These are phyloP conservation scores for Torrubiella hemipterigena DNA, from an alignment of 2,329 filamentous ascomycete genomes.

Conservation along the genomic window DNA sequence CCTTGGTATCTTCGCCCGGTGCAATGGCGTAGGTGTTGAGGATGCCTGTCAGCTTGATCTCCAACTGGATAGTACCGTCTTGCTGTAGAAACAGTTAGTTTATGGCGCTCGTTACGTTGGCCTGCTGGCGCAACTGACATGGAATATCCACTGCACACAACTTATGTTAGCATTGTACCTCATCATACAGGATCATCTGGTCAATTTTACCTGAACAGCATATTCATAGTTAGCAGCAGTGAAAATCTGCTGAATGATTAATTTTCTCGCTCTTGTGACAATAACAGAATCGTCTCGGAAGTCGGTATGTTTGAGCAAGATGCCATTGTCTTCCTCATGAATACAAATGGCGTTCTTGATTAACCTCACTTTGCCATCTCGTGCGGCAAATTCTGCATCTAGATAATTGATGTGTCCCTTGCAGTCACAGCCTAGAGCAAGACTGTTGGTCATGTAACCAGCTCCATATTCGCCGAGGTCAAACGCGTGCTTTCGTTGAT, in stretches of 20 bases:
- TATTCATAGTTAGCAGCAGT: slow-evolving; percentile 57
- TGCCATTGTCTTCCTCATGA: slow-evolving; percentile 35
- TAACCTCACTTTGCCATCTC: slow-evolving; percentile 59
- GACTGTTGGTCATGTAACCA: slow-evolving; percentile 73
- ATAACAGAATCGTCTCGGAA: slow-evolving; percentile 47
- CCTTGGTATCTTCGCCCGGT: slow-evolving; percentile 66
- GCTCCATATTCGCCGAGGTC: slow-evolving; percentile 73
- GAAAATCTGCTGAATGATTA: slow-evolving; percentile 53
- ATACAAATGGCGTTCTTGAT: slow-evolving; percentile 67
- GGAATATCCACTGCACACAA: no score
- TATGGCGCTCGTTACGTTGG: no score
- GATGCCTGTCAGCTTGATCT: slow-evolving; percentile 42
- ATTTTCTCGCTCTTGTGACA: slow-evolving; percentile 43
- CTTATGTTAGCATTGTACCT: no score
- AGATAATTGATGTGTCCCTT: slow-evolving; percentile 88
- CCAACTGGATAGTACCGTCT: slow-evolving; percentile 54
- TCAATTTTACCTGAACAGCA: no score
- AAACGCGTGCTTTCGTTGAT: slow-evolving; percentile 73
- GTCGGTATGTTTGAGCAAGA: slow-evolving; percentile 54
- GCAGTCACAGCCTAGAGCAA: slow-evolving; percentile 71
- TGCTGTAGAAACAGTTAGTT: slow-evolving; percentile 26
- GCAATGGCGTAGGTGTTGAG: slow-evolving; percentile 46
- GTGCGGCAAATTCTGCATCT: slow-evolving; percentile 74
- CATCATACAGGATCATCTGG: no score
- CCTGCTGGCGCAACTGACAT: no score